Evolutionary conservation across 768 basidiomycete genomes (phyloP).

Genomic region (Lentinula raphanica): DNA sequence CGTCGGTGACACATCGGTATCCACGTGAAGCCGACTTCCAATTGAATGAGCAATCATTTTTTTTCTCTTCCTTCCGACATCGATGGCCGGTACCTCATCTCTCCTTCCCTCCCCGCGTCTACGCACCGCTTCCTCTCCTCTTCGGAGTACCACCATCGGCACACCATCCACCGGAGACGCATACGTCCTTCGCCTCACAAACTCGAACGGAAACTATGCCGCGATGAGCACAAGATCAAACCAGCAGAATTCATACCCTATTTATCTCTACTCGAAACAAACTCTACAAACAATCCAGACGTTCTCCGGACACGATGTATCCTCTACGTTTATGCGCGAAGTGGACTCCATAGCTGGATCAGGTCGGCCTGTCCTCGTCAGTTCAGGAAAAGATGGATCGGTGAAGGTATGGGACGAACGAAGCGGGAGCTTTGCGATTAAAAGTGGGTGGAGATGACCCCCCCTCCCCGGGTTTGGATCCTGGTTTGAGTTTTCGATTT

Average conservation of each 20-base stretch:
- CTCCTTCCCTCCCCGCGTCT: neutral
- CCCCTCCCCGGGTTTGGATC: constrained; percentile 21
- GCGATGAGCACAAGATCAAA: neutral
- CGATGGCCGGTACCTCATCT: neutral
- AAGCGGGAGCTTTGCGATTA: constrained; percentile 42
- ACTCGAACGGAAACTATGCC: neutral
- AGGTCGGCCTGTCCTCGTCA: constrained; percentile 43
- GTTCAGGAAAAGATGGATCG: constrained; percentile 66
- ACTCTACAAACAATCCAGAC: constrained; percentile 41
- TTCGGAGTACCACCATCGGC: neutral
- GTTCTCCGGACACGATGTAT: constrained; percentile 52
- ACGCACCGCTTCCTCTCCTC: neutral
- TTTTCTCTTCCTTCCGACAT: neutral
- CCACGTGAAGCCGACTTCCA: no score
- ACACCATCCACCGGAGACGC: neutral
- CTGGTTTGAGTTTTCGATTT: constrained; percentile 37
- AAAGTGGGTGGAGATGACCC: constrained; percentile 43
- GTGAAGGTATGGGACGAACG: constrained; percentile 77
- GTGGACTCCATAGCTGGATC: constrained; percentile 36
- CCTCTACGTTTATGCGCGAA: constrained; percentile 51
- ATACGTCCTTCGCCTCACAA: neutral
- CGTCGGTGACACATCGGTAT: no score
- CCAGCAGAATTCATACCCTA: constrained; percentile 21
- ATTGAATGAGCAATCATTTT: neutral
- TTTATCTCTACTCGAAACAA: constrained; percentile 61